Evolutionary conservation across 1,284 basidiomycete species (phyloP).

Genomic region (Puccinia hordei): DNA sequence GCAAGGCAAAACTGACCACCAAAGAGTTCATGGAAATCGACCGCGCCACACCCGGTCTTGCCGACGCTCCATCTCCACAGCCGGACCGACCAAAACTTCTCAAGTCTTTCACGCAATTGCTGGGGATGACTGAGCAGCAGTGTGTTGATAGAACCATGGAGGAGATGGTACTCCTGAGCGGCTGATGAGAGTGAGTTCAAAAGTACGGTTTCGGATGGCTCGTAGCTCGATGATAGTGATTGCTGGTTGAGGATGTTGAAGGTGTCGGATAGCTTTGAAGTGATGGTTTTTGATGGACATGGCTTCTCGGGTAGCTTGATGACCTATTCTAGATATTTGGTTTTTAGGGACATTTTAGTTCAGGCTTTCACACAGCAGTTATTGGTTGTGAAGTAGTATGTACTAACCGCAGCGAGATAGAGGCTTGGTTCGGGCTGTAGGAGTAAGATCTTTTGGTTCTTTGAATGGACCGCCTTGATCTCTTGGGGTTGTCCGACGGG

Average conservation of each 20-base stretch:
- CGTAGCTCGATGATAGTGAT: constrained; percentile 1
- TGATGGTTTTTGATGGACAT: background rate
- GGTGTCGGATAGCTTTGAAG: constrained; percentile 17
- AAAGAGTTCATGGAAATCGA: constrained; percentile 48
- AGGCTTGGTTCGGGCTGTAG: constrained; percentile 33
- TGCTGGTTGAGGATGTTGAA: constrained; percentile 10
- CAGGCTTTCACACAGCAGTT: too few species aligned
- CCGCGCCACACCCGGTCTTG: constrained; percentile 43
- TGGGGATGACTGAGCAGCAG: constrained; percentile 3
- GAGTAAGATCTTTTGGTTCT: constrained; percentile 41
- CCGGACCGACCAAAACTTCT: constrained; percentile 49
- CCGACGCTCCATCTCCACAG: constrained; percentile 48
- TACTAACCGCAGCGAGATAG: constrained; percentile 47
- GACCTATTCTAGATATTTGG: constrained; percentile 26
- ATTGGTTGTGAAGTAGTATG: background rate
- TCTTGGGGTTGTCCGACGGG: background rate
- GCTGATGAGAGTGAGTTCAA: constrained; percentile 23
- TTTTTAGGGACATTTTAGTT: background rate
- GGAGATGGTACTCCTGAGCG: constrained; percentile 43
- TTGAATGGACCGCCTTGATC: constrained; percentile 28
- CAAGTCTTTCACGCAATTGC: constrained; percentile 21
- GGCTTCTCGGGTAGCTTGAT: constrained; percentile 24
- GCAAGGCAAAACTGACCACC: constrained; percentile 19
- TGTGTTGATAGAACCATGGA: constrained; percentile 23
- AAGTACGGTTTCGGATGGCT: constrained; percentile 35